Percentiles rank a stretch among this genome's conserved stretches.
Conservation (phyloP, 2,329 filamentous ascomycete genomes). For the Aspergillus brasiliensis region DNA sequence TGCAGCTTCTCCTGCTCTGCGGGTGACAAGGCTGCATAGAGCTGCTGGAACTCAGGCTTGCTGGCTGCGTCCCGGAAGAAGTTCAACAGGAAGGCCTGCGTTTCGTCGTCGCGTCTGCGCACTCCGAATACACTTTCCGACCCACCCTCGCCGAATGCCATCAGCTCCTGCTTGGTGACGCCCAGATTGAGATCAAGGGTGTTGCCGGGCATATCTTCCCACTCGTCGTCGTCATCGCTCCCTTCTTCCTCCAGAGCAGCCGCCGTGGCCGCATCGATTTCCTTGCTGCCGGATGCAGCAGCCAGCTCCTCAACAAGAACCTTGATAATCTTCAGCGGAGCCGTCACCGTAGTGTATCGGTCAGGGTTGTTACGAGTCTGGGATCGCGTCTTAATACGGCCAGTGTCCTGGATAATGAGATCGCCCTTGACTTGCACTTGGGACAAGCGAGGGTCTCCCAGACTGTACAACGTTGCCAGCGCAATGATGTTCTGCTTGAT, state of each 20-base stretch:
- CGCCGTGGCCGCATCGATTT: constrained; percentile 57
- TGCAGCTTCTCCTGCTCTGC: constrained; percentile 51
- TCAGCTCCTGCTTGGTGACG: constrained; percentile 72
- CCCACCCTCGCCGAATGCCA: constrained; percentile 66
- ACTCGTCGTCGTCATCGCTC: constrained; percentile 75
- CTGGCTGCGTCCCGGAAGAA: constrained; percentile 69
- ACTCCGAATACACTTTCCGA: constrained; percentile 51
- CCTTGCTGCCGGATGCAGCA: constrained; percentile 67
- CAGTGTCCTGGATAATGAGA: constrained; percentile 75
- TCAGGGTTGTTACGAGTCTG: constrained; percentile 87
- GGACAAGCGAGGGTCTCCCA: constrained; percentile 77
- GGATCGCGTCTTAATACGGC: constrained; percentile 90
- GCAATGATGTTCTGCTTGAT: constrained; percentile 96
- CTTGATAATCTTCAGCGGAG: constrained; percentile 93
- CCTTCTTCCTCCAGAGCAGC: constrained; percentile 62
- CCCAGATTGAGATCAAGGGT: constrained; percentile 74
- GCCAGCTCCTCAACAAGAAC: constrained; percentile 89
- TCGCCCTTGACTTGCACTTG: constrained; percentile 89
- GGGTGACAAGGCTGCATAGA: constrained; percentile 57
- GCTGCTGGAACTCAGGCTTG: constrained; percentile 57
- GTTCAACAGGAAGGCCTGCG: constrained; percentile 76
- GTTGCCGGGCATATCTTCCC: constrained; percentile 84
- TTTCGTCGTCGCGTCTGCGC: constrained; percentile 83
- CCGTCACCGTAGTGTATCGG: constrained; percentile 82
- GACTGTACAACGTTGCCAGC: constrained; percentile 83